A percentile compares a stretch with the other conserved stretches of the same genome.
Evolutionary conservation across 1,284 basidiomycete genomes (phyloP).

Genomic region (Ustilago cynodontis): DNA sequence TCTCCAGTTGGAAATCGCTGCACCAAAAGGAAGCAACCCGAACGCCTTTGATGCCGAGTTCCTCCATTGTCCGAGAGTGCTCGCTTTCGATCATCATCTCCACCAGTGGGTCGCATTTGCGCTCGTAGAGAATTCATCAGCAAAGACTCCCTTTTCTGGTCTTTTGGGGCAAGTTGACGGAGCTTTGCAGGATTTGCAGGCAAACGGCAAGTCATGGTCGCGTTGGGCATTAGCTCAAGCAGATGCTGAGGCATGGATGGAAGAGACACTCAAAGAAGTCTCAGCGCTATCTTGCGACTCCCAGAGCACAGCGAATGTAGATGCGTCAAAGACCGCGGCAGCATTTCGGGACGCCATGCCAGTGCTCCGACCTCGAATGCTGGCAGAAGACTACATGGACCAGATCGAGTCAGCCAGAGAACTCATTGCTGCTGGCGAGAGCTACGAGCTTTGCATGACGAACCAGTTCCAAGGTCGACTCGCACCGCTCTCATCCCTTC

Average conservation of each 20-base stretch:
- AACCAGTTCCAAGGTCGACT: constrained; percentile 75
- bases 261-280: constrained; percentile 9
- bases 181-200: constrained; percentile 21
- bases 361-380: constrained; percentile 24
- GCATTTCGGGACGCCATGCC: constrained; percentile 45
- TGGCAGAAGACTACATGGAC: constrained; percentile 76
- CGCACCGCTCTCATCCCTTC: constrained; percentile 18
- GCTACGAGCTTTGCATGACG: constrained; percentile 96
- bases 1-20: constrained; percentile 53
- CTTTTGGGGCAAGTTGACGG: constrained; percentile 10
- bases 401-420: constrained; percentile 82
- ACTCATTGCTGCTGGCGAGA: constrained; percentile 84
- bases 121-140: constrained; percentile 6
- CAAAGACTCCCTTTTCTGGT: background rate
- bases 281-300: background rate
- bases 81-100: constrained; percentile 70
- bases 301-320: background rate
- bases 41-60: constrained; percentile 70
- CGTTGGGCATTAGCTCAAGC: constrained; percentile 12
- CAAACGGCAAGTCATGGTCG: constrained; percentile 22
- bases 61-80: constrained; percentile 69
- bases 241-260: constrained; percentile 36
- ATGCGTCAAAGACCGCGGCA: constrained; percentile 21
- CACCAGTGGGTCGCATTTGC: constrained; percentile 71
- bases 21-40: constrained; percentile 4